Base-by-base conservation (phyloP, 345 rosid genomes). In the Lepidium didymum region DNA sequence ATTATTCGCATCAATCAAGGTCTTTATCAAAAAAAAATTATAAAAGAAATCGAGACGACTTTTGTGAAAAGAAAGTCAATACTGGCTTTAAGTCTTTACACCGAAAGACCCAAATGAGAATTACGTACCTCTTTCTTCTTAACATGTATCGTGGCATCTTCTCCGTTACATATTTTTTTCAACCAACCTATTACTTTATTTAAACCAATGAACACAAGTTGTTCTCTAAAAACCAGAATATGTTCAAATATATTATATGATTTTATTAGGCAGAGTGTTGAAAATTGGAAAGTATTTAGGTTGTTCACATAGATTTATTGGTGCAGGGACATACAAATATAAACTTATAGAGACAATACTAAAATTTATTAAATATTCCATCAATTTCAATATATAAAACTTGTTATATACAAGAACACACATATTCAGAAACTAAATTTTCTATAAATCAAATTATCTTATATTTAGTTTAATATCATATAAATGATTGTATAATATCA, bases 61-160 rank as follows among this genome's bases (percentile, higher is more conserved):
- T 33, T 38, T 44, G 53, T 10, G 29, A 6, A 11, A 47, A 33
- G 43, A 62, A 62, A 62, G 67, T 47, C 67, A 62, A 62, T 46
- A 34, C 3, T 62, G 43, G 19, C 33, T 46, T 46, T 4, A 5
- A 27, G 31, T 27, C 67, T 16, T 18, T 45, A 61, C 27, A 44
- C 31, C 19, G 25, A 34, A 62, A 33, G 42, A 19, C 18, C 55
- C 8, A 14, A 10, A 27, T 29, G 51, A 42, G 64, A 62, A 44
- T 62, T 31, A 16, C 37, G 18, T 62, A 31, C 8, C 29, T 29
- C 7, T 62, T 44, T 44, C 54, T 45, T 45, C 31, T 12, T 18
- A 16, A 14, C 14, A 43, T 61, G 42, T 44, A 41, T 44, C 31
- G 54, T 62, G 55, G 67, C 56, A 63, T 18, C 19, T 62, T 62